Percentiles rank a stretch among this genome's conserved stretches.
phyloP scores from a whole-genome alignment of 2,329 filamentous ascomycete genomes.

The Torrubiella hemipterigena region DNA sequence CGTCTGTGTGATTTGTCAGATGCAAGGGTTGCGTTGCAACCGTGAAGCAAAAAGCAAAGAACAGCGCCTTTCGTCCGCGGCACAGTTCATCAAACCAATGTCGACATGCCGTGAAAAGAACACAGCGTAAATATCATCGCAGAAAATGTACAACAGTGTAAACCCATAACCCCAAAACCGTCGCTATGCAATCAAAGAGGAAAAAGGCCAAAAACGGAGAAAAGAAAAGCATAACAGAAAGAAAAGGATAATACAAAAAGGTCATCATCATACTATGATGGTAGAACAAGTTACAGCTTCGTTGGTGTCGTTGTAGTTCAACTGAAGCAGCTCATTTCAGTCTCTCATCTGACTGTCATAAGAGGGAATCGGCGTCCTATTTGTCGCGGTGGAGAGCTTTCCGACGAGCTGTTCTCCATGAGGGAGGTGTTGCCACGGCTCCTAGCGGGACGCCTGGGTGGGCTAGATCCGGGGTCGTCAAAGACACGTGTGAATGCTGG shows the following conservation, averaged over 20 bases:
- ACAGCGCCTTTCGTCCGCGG: no score
- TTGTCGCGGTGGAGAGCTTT: conserved; percentile 38
- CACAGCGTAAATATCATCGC: no score
- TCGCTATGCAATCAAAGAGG: conserved; percentile 25
- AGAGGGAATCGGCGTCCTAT: conserved; percentile 45
- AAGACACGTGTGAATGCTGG: conserved; percentile 59
- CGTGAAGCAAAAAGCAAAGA: no score
- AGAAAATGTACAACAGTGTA: conserved; percentile 6
- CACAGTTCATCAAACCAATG: no score
- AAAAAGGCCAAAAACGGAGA: conserved; percentile 3
- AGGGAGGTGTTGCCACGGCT: conserved; percentile 43
- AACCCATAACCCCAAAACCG: conserved; percentile 14
- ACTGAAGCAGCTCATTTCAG: conserved; percentile 8
- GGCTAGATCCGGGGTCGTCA: conserved; percentile 46
- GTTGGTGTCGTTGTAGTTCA: no score
- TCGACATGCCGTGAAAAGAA: no score
- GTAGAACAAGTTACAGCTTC: no score
- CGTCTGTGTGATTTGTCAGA: no score
- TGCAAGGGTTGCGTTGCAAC: no score
- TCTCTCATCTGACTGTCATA: conserved; percentile 47
- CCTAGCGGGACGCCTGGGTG: conserved; percentile 36
- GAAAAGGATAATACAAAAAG: not conserved
- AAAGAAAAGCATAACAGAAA: not conserved
- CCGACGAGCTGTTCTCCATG: conserved; percentile 35
- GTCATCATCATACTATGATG: not conserved